Evolutionary conservation across 2,329 filamentous ascomycete species (phyloP).

Genomic region (Scedosporium boydii): DNA sequence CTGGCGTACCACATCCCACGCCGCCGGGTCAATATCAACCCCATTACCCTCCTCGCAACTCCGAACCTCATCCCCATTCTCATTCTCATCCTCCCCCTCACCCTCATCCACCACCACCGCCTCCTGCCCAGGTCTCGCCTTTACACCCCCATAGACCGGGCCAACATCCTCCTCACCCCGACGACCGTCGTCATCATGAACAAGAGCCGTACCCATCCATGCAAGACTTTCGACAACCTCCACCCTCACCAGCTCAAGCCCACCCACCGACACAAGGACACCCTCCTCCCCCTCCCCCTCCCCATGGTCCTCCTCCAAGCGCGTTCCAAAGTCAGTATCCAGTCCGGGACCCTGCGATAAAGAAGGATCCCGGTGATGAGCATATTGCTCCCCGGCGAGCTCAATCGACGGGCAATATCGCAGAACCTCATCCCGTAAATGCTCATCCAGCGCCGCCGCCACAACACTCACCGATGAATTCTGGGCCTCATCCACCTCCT

Average conservation of each 20-base stretch:
- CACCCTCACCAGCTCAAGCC: slow-evolving; percentile 10
- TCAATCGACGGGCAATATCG: slow-evolving; percentile 40
- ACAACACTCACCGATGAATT: slow-evolving; percentile 16
- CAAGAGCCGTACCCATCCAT: slow-evolving; percentile 44
- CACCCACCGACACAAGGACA: neutral
- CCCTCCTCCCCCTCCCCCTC: neutral
- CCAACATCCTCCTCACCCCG: slow-evolving; percentile 23
- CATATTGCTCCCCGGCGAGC: slow-evolving; percentile 34
- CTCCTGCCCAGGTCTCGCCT: slow-evolving; percentile 16
- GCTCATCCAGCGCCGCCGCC: slow-evolving; percentile 22
- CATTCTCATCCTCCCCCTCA: slow-evolving; percentile 18
- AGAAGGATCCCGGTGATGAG: slow-evolving; percentile 46
- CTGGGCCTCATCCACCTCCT: slow-evolving; percentile 14
- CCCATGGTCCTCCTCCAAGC: slow-evolving; percentile 4
- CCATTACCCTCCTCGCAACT: slow-evolving; percentile 25
- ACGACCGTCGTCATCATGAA: slow-evolving; percentile 50
- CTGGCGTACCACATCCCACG: slow-evolving; percentile 18
- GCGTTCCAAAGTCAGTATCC: slow-evolving; percentile 16
- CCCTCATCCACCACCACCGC: slow-evolving; percentile 11
- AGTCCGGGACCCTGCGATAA: slow-evolving; percentile 43
- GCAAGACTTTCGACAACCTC: slow-evolving; percentile 40
- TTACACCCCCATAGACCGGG: slow-evolving; percentile 17
- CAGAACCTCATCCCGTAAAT: slow-evolving; percentile 15
- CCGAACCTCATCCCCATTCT: slow-evolving; percentile 17
- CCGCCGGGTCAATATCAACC: slow-evolving; percentile 26